Conservation (phyloP, 2,329 filamentous ascomycete species). For the Fusarium proliferatum region DNA sequence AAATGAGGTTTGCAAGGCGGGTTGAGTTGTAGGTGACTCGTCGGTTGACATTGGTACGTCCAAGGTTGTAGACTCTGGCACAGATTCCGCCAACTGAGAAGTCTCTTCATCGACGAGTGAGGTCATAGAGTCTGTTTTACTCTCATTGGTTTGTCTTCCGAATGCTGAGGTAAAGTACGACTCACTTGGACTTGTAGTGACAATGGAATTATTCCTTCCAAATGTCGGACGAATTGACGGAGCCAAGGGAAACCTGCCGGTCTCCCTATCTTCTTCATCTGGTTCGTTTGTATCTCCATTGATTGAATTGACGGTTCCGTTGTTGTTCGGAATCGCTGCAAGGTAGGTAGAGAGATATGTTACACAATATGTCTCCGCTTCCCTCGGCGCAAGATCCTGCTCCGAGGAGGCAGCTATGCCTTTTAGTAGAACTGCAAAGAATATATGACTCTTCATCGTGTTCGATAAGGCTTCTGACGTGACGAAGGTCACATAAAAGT, state of each 20-base stretch:
- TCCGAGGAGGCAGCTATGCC: neutral
- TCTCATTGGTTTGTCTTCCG: too few relatives aligned
- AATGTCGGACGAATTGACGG: fast-evolving
- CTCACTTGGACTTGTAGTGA: neutral
- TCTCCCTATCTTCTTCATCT: too few relatives aligned
- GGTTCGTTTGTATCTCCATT: too few relatives aligned
- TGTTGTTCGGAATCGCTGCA: neutral
- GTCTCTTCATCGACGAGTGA: neutral
- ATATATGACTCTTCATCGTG: fast-evolving
- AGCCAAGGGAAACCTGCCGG: neutral
- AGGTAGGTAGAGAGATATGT: fast-evolving
- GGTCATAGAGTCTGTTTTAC: too few relatives aligned
- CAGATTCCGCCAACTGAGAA: neutral
- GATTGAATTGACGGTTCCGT: too few relatives aligned
- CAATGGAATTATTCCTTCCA: neutral
- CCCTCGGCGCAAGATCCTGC: fast-evolving
- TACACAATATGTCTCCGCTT: neutral
- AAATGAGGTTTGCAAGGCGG: fast-evolving
- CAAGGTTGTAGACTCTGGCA: fast-evolving
- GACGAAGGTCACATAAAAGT: neutral
- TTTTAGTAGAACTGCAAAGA: fast-evolving
- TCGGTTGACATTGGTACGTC: neutral
- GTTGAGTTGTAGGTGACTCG: fast-evolving
- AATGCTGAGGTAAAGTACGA: too few relatives aligned
- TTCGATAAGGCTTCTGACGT: fast-evolving